phyloP scores from a whole-genome alignment of 495 filamentous ascomycete species.

The Amniculicola lignicola region DNA sequence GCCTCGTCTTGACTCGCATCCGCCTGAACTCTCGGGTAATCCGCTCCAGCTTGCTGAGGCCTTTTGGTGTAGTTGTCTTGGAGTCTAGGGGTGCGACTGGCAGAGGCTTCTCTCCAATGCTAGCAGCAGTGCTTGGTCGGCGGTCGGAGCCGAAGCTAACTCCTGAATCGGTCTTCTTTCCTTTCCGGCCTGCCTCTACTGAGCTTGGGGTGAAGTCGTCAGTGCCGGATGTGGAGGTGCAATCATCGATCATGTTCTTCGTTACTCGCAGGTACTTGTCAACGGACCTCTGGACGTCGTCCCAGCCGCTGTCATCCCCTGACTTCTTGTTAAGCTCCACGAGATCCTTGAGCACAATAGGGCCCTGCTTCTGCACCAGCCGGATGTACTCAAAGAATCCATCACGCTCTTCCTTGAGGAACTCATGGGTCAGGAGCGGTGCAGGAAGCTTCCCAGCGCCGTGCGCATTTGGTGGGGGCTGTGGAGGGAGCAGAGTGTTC shows the following conservation, averaged over 20 bases:
- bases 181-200: slow-evolving; percentile 40
- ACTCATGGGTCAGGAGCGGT: slow-evolving; percentile 52
- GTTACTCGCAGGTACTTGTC: slow-evolving; percentile 59
- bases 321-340: slow-evolving; percentile 51
- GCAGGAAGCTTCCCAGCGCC: slow-evolving; percentile 45
- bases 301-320: slow-evolving; percentile 58
- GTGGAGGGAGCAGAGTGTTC: slow-evolving; percentile 67
- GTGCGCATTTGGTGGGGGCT: too few species aligned
- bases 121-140: slow-evolving; percentile 23
- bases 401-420: slow-evolving; percentile 58
- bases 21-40: slow-evolving; percentile 58
- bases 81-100: slow-evolving; percentile 21
- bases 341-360: slow-evolving; percentile 53
- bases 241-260: slow-evolving; percentile 63
- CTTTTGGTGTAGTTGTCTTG: slow-evolving; percentile 43
- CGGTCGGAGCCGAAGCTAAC: slow-evolving; percentile 54
- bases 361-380: slow-evolving; percentile 57
- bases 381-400: slow-evolving; percentile 67
- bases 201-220: slow-evolving; percentile 44
- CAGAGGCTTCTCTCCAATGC: slow-evolving; percentile 24
- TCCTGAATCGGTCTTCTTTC: slow-evolving; percentile 62
- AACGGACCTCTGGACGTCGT: slow-evolving; percentile 51
- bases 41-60: slow-evolving; percentile 56
- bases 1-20: slow-evolving; percentile 35
- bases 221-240: slow-evolving; percentile 49